Conservation (phyloP, 345 rosid species). For the Gossypioides kirkii region DNA sequence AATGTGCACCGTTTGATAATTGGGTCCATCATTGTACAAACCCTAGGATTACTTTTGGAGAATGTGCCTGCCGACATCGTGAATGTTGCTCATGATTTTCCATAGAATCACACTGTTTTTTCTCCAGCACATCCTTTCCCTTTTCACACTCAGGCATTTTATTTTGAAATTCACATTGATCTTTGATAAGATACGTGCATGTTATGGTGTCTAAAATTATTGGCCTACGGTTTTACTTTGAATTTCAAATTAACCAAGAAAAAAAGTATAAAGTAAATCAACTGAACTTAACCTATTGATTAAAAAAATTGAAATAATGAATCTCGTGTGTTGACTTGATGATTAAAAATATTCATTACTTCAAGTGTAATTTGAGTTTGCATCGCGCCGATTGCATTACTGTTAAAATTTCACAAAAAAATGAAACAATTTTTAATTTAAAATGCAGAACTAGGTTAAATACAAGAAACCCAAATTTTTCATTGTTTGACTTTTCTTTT, state of each 20-base stretch:
- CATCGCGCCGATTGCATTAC: no score
- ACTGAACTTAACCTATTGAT: conserved; percentile 14
- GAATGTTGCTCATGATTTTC: neutral
- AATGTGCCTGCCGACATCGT: conserved; percentile 14
- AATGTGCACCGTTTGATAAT: neutral
- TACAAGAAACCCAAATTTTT: neutral
- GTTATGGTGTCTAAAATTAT: neutral
- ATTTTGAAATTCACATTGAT: conserved; percentile 8
- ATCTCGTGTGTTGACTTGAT: no score
- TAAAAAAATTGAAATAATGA: neutral
- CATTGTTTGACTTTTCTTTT: neutral
- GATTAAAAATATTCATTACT: no score
- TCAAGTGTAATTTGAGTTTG: no score
- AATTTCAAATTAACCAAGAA: neutral
- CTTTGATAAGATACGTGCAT: neutral
- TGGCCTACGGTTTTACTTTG: neutral
- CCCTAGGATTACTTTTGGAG: neutral
- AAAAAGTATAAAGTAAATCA: neutral
- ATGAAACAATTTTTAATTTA: neutral
- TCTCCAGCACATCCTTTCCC: neutral
- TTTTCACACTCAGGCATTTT: neutral
- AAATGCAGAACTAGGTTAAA: neutral
- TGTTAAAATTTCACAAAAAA: no score
- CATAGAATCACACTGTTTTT: neutral
- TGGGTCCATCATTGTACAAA: neutral